Evolutionary conservation across 345 rosid species (phyloP), one percentile per base, ranked within the genome.

Genomic region (Balakata baccata): DNA sequence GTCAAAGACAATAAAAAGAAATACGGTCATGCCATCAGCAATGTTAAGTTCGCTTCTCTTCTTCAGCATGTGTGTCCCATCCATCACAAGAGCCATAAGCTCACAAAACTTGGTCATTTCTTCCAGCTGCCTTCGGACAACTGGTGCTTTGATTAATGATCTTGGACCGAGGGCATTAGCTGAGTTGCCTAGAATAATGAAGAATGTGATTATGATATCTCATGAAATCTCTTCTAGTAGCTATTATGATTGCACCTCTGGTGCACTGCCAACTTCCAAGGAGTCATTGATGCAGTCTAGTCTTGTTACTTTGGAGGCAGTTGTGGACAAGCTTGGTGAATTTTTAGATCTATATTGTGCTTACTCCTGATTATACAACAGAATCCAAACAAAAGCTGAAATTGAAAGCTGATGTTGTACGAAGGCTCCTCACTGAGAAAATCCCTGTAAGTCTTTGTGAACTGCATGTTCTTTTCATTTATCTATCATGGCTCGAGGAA

Each of bases 291-390:
- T 85, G 87, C 76, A 86, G n/a, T 87, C 98, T 76, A 72, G 88
- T 85, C 92, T 95, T 66, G 78, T 85, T 37, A 71, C 87, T n/a
- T 78, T 95, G 80, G 97, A 92, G 79, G 97, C 97, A 38, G 94
- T 88, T 69, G 81, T 90, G 63, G 96, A 89, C 78, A 89, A 92
- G 80, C 91, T 95, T 75, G 99, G 97, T 70, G 91, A 96, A 72
- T 95, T 95, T 78, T 75, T 95, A 67, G 90, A 82, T 80, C 99
- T 98, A 23, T 88, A 90, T 89, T 84, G 89, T 95, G 72, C 86
- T 92, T 72, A 76, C 66, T 73, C 89, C 87, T 46, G 91, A 87
- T 69, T 89, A 83, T 71, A 82, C 82, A 47, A 78, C 84, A 46
- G 91, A 78, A 78, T 76, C 81, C 45, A 87, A 91, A 81, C 73